Conservation (phyloP, 176 grass and related monocot species). For the Bonia amplexicaulis region DNA sequence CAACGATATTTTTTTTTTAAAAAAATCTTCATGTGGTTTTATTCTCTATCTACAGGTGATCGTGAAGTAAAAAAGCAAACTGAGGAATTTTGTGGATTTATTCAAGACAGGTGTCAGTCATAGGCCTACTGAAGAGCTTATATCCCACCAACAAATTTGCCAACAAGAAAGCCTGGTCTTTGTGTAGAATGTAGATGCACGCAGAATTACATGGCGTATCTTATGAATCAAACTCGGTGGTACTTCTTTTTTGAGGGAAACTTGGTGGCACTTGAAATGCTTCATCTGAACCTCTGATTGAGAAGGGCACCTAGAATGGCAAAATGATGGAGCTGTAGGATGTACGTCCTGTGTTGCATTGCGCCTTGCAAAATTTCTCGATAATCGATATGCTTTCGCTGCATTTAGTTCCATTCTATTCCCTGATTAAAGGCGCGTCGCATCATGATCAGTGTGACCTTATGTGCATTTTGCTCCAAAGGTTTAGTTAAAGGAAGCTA, state of each 20-base stretch:
- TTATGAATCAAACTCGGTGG: background rate
- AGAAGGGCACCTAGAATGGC: background rate
- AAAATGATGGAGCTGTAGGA: background rate
- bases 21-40: background rate
- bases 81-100: constrained; percentile 56
- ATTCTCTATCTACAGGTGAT: constrained; percentile 3
- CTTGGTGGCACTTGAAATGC: background rate
- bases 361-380: background rate
- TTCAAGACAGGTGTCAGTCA: constrained; percentile 12
- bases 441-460: background rate
- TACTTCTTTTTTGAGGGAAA: background rate
- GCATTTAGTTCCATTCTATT: background rate
- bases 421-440: background rate
- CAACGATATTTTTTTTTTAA: background rate
- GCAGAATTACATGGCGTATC: background rate
- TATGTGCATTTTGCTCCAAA: background rate
- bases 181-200: background rate
- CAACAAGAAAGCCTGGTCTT: constrained; percentile 34
- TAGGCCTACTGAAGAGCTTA: constrained; percentile 41
- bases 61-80: constrained; percentile 23
- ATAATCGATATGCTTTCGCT: background rate
- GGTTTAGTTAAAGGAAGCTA: constrained; percentile 26
- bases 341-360: background rate
- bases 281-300: background rate
- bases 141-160: constrained; percentile 34